Conservation (phyloP, 768 basidiomycete species). For the Podaxis sp. region DNA sequence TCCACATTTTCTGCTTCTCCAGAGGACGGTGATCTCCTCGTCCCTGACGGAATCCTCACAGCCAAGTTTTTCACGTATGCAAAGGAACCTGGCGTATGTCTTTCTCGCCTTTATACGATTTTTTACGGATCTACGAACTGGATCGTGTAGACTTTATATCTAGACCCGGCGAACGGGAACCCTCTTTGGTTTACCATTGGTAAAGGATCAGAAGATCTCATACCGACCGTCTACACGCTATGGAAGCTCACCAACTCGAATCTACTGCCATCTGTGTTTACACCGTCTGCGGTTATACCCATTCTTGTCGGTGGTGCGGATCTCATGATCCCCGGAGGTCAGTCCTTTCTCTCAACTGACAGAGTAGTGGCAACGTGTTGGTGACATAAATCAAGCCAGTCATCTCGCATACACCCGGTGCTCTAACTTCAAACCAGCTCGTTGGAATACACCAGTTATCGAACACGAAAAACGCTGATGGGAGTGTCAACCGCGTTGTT, state of each 20-base stretch:
- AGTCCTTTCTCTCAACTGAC: conserved; percentile 19
- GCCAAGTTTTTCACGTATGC: conserved; percentile 65
- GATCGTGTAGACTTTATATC: conserved; percentile 52
- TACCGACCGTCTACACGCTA: conserved; percentile 80
- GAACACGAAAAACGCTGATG: conserved; percentile 19
- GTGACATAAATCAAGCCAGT: conserved; percentile 43
- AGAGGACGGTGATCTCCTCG: conserved; percentile 64
- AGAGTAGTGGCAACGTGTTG: background rate
- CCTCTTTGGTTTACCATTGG: conserved; percentile 79
- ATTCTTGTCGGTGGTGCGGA: conserved; percentile 77
- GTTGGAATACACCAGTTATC: conserved; percentile 58
- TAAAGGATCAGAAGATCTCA: conserved; percentile 59
- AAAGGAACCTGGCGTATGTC: conserved; percentile 60
- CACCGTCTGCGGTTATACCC: conserved; percentile 66
- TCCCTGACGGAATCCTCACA: conserved; percentile 68
- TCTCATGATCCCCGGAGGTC: conserved; percentile 85
- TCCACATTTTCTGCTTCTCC: conserved; percentile 39
- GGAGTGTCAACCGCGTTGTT: conserved; percentile 34
- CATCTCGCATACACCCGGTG: conserved; percentile 41
- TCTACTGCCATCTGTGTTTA: conserved; percentile 67
- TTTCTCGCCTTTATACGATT: background rate
- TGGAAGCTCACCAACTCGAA: conserved; percentile 58
- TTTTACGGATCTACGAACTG: background rate
- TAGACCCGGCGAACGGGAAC: conserved; percentile 53
- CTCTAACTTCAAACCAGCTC: conserved; percentile 43